Base-by-base conservation (phyloP, 306 rosid species). In the Dryas alaskensis region DNA sequence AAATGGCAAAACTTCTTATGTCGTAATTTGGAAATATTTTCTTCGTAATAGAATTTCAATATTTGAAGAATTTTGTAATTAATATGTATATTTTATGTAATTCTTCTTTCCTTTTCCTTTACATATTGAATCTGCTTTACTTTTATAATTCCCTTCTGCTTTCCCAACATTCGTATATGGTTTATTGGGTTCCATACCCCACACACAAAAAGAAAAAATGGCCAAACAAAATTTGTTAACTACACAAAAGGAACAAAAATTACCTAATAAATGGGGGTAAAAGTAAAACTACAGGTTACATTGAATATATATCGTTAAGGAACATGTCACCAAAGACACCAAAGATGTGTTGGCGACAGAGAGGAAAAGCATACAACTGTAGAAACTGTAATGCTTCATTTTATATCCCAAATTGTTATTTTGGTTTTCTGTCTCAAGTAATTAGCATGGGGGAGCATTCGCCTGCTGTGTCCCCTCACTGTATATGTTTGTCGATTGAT, bases 401-500 rank as follows among this genome's bases (percentile, higher is more conserved):
- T 42, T 43, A 12, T 64, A n/a, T 8, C 11, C 8, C 14, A n/a
- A 40, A 43, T 42, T 64, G 7, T 50, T 51, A 69, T 69, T 69
- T 16, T 69, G 49, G 48, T 2, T 10, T 48, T 39, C 51, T 44
- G 50, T 17, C 8, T 64, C 8, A 61, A 64, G 66, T 58, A 8
- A 37, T 17, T 59, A 72, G 67, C 37, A 31, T 31, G 67, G 6
- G 48, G 65, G 6, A 0, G 7, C 67, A 5, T 10, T 5, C 16
- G 65, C 3, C 10, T 71, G 76, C 70, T 31, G 37, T 31, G 46
- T 14, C 74, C 60, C 87, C 65, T 78, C 66, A 50, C 73, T 58
- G 52, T 60, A 69, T 40, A 51, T 31, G 52, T 60, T 54, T 72
- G 87, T 55, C 57, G 85, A 25, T 74, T 79, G 82, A 50, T 50